phyloP scores from a whole-genome alignment of 2,329 filamentous ascomycete genomes.

The Akanthomyces muscarius region DNA sequence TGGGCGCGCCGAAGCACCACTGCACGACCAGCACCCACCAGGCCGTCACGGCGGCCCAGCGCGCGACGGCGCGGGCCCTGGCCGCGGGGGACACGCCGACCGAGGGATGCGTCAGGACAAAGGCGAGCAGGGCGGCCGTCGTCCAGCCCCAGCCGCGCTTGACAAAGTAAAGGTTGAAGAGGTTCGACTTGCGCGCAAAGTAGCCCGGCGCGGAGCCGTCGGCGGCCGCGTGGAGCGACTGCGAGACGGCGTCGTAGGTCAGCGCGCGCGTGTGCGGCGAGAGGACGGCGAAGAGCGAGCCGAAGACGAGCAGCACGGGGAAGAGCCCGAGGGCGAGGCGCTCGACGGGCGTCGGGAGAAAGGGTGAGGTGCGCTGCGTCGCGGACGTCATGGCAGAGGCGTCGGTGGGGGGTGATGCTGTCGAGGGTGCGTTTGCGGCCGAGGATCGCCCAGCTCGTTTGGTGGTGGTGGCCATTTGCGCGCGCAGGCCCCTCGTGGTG shows the following conservation, averaged over 20 bases:
- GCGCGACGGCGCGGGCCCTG: constrained; percentile 54
- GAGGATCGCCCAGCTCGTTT: constrained; percentile 19
- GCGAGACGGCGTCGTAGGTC: constrained; percentile 57
- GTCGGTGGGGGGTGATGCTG: constrained; percentile 14
- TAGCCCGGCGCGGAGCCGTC: constrained; percentile 66
- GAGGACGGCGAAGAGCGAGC: constrained; percentile 73
- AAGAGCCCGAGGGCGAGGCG: constrained; percentile 63
- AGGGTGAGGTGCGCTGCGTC: constrained; percentile 47
- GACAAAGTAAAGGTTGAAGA: constrained; percentile 91
- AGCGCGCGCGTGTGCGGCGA: constrained; percentile 66
- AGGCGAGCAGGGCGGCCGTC: constrained; percentile 66
- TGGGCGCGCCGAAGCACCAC: constrained; percentile 89
- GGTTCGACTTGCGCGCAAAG: constrained; percentile 89
- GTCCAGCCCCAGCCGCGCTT: constrained; percentile 96
- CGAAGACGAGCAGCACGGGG: constrained; percentile 72
- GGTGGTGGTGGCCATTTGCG: constrained; percentile 27
- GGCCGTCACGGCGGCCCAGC: constrained; percentile 69
- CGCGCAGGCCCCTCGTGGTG: not conserved
- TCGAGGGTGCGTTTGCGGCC: constrained; percentile 1
- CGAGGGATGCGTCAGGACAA: constrained; percentile 65
- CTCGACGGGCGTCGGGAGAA: constrained; percentile 68
- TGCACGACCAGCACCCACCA: constrained; percentile 89
- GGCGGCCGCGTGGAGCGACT: constrained; percentile 55
- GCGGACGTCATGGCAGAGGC: constrained; percentile 20
- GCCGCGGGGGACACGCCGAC: constrained; percentile 30